Evolutionary conservation across 371 early-diverging fungal species (phyloP).

Genomic region (Syncephalastrum sp.): DNA sequence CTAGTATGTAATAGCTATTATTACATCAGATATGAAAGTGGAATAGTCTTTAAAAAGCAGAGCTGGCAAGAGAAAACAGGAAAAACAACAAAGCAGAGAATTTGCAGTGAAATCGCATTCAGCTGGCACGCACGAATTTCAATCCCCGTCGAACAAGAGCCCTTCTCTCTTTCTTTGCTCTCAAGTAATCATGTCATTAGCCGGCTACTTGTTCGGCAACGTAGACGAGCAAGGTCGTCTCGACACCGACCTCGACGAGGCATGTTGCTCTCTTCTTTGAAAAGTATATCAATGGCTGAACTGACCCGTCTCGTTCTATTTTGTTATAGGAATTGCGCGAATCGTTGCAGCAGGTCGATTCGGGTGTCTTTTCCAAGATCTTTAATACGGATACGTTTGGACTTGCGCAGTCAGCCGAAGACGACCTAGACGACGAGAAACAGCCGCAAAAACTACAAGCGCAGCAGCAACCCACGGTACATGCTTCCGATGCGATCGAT

Average conservation of each 20-base stretch:
- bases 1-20: too few relatives aligned
- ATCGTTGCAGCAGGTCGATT: conserved; percentile 58
- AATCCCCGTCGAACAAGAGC: too few relatives aligned
- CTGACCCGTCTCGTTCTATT: background rate
- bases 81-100: too few relatives aligned
- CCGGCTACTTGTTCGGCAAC: conserved; percentile 86
- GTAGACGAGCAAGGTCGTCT: conserved; percentile 83
- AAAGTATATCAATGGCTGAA: background rate
- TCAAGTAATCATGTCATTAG: conserved; percentile 55
- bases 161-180: conserved; percentile 1
- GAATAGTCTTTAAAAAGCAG: too few relatives aligned
- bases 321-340: conserved; percentile 64
- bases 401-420: conserved; percentile 30
- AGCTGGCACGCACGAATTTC: too few relatives aligned
- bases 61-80: too few relatives aligned
- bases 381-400: conserved; percentile 60
- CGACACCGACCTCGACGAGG: conserved; percentile 66
- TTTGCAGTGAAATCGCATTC: too few relatives aligned
- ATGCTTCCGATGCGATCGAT: conserved; percentile 74
- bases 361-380: conserved; percentile 50
- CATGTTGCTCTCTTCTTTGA: conserved; percentile 13
- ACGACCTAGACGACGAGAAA: conserved; percentile 27
- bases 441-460: conserved; percentile 12
- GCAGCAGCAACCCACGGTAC: conserved; percentile 33
- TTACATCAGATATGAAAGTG: too few relatives aligned